A percentile compares a stretch with the other conserved stretches of the same genome.
Conservation (phyloP, 345 rosid genomes). For the Linum usitatissimum region DNA sequence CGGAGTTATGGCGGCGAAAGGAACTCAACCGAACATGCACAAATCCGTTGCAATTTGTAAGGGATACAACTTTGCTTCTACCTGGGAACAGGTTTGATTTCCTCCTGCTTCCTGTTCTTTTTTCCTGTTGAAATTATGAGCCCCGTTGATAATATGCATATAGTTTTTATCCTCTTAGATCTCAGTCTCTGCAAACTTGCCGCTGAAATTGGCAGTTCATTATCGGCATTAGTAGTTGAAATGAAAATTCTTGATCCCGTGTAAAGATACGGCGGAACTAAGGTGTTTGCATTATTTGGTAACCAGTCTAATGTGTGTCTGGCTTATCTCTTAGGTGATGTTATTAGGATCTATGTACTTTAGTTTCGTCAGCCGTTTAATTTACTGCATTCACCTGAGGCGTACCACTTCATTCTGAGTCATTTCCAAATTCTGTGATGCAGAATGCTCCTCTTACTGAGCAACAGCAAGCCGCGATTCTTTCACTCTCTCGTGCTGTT, state of each 20-base stretch:
- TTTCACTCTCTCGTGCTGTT: slow-evolving; percentile 51
- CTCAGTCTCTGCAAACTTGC: not conserved
- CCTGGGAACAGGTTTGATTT: slow-evolving; percentile 81
- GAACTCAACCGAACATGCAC: slow-evolving; percentile 39
- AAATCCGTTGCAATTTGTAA: slow-evolving; percentile 73
- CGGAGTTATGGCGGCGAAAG: slow-evolving; percentile 39
- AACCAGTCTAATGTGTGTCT: not conserved
- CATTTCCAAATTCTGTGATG: slow-evolving; percentile 5
- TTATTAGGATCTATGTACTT: not conserved
- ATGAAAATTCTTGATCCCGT: not conserved
- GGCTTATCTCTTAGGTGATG: not conserved
- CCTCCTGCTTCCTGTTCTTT: not conserved
- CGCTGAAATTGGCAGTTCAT: not conserved
- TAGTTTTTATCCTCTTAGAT: not conserved
- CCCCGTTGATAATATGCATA: not conserved
- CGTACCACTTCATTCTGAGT: slow-evolving; percentile 9
- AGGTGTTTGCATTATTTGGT: not conserved
- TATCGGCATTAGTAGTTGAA: not conserved
- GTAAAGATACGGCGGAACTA: not conserved
- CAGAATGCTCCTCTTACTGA: slow-evolving; percentile 79
- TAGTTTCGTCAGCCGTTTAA: too few relatives aligned
- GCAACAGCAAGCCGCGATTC: slow-evolving; percentile 69
- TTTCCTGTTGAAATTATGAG: not conserved
- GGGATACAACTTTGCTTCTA: slow-evolving; percentile 90
- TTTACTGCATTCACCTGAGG: not conserved